Evolutionary conservation across 352 stramenopile species (phyloP).

Genomic region (Globisporangium spiculum): DNA sequence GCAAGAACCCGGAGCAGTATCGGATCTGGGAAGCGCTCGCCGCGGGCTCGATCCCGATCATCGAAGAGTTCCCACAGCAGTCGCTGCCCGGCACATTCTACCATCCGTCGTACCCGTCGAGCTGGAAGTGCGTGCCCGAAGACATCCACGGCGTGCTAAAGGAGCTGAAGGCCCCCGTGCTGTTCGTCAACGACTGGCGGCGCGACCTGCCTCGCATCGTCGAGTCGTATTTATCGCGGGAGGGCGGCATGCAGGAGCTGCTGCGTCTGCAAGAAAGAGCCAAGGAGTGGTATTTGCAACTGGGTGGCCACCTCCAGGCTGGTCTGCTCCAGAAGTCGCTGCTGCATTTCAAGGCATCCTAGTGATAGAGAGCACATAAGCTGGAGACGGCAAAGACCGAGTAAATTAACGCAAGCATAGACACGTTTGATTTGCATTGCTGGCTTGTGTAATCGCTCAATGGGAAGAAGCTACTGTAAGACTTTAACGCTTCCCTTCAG

Average conservation of each 20-base stretch:
- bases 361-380: no score
- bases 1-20: slow-evolving; percentile 70
- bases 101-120: slow-evolving; percentile 56
- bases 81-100: slow-evolving; percentile 46
- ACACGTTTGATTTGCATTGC: neutral
- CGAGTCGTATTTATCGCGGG: slow-evolving; percentile 25
- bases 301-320: slow-evolving; percentile 47
- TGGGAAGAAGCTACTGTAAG: no score
- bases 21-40: slow-evolving; percentile 67
- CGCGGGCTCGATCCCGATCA: slow-evolving; percentile 58
- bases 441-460: neutral
- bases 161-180: slow-evolving; percentile 43
- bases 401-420: neutral
- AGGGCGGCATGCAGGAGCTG: slow-evolving; percentile 28
- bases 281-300: slow-evolving; percentile 34
- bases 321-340: slow-evolving; percentile 36
- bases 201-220: slow-evolving; percentile 44
- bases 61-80: slow-evolving; percentile 45
- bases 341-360: slow-evolving; percentile 23
- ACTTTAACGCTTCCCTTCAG: no score
- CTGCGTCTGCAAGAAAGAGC: slow-evolving; percentile 29
- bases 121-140: slow-evolving; percentile 51
- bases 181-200: slow-evolving; percentile 61
- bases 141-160: slow-evolving; percentile 55
- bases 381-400: neutral